Conservation (phyloP, 306 rosid species). For the Quercus glauca region DNA sequence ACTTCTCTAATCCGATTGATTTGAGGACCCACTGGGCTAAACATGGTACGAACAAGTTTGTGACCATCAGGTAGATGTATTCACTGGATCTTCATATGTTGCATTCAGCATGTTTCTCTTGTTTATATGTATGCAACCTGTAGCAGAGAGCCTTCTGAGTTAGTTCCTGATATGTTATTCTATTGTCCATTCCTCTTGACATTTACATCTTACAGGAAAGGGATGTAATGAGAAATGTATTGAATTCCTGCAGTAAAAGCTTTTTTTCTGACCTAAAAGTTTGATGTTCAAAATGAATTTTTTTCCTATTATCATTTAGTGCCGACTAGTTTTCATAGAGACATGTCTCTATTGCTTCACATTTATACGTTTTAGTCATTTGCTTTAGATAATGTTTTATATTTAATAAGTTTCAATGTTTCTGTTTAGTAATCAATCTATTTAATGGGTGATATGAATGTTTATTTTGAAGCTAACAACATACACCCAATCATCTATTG, state of each 20-base stretch:
- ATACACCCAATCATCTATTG: too few species aligned
- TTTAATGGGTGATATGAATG: too few species aligned
- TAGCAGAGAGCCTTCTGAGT: conserved; percentile 57
- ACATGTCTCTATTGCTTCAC: not conserved
- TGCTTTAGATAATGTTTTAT: not conserved
- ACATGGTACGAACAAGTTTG: conserved; percentile 97
- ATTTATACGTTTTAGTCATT: not conserved
- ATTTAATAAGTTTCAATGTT: not conserved
- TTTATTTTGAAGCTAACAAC: too few species aligned
- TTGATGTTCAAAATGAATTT: not conserved
- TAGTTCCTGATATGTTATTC: conserved; percentile 33
- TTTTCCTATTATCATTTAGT: too few species aligned
- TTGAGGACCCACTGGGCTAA: conserved; percentile 88
- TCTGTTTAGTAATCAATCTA: not conserved
- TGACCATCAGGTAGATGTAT: conserved; percentile 82
- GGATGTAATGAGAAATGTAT: not conserved
- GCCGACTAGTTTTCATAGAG: too few species aligned
- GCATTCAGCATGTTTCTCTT: conserved; percentile 49
- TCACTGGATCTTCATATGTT: conserved; percentile 3
- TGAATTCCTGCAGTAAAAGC: not conserved
- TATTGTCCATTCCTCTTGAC: conserved; percentile 4
- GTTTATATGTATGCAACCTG: conserved; percentile 67
- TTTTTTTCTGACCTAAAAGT: not conserved
- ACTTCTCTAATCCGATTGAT: conserved; percentile 80
- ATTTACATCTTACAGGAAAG: not conserved